These are phyloP conservation scores for Arabidopsis hybrid DNA, from an alignment of 441 rosid genomes.

Conservation along the genomic window DNA sequence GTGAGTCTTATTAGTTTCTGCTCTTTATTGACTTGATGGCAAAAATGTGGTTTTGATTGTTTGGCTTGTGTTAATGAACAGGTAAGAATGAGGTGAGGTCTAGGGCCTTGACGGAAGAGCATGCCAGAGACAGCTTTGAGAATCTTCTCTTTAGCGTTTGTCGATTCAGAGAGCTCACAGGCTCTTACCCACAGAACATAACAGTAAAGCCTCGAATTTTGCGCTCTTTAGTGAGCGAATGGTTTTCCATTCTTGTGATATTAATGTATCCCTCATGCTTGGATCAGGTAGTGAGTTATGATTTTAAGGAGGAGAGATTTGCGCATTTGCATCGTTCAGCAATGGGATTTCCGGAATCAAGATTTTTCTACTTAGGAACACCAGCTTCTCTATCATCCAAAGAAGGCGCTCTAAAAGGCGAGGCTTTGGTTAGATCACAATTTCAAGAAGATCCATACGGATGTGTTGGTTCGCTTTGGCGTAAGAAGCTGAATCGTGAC, in stretches of 20 bases:
- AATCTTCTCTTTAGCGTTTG: conserved; percentile 94
- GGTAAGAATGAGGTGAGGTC: conserved; percentile 80
- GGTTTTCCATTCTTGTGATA: neutral
- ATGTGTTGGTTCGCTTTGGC: conserved; percentile 76
- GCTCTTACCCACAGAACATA: conserved; percentile 84
- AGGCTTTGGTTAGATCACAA: conserved; percentile 81
- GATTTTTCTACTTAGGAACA: conserved; percentile 81
- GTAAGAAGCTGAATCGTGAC: conserved; percentile 89
- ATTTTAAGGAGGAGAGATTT: conserved; percentile 90
- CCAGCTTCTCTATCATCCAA: conserved; percentile 64
- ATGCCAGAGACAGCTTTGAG: conserved; percentile 98
- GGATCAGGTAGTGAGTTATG: conserved; percentile 86
- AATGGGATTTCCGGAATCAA: conserved; percentile 80
- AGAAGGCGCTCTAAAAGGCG: conserved; percentile 82
- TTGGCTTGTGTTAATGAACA: conserved; percentile 43
- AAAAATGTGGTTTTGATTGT: conserved; percentile 22
- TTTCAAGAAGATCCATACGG: conserved; percentile 90
- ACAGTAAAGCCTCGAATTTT: conserved; percentile 67
- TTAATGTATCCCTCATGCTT: conserved; percentile 13
- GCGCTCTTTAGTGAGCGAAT: neutral
- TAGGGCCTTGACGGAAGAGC: conserved; percentile 95
- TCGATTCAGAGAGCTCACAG: conserved; percentile 94
- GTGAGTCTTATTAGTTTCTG: conserved; percentile 56
- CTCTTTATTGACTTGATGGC: conserved; percentile 6
- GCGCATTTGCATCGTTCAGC: conserved; percentile 82